Evolutionary conservation across 1,284 basidiomycete species (phyloP).

Genomic region (Wolfiporia cocos): DNA sequence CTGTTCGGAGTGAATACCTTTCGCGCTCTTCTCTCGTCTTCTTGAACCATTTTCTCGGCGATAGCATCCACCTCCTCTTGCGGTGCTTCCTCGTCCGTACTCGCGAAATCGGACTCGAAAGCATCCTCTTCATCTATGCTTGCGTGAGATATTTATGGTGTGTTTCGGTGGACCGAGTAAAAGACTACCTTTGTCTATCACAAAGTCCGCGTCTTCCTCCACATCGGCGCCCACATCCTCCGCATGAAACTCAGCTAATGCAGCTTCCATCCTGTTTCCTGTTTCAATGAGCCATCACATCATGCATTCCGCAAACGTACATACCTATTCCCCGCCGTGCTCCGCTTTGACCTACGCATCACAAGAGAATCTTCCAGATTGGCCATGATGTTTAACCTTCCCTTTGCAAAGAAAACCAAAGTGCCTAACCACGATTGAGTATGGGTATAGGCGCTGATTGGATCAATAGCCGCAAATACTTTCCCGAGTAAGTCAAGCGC

Average conservation of each 20-base stretch:
- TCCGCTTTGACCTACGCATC: conserved; percentile 53
- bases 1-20: conserved; percentile 35
- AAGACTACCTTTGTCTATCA: conserved; percentile 47
- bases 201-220: conserved; percentile 70
- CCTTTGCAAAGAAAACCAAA: not conserved
- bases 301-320: not conserved
- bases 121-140: conserved; percentile 67
- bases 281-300: not conserved
- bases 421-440: not conserved
- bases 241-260: conserved; percentile 61
- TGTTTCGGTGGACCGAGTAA: not conserved
- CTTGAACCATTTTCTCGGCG: conserved; percentile 47
- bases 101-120: conserved; percentile 77
- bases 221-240: conserved; percentile 51
- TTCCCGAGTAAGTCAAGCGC: not conserved
- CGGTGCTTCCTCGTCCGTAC: conserved; percentile 68
- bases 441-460: not conserved
- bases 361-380: conserved; percentile 45
- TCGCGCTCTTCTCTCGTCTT: conserved; percentile 55
- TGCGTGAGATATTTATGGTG: not conserved
- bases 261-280: conserved; percentile 59
- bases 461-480: not conserved
- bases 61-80: conserved; percentile 42
- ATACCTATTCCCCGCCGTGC: conserved; percentile 71
- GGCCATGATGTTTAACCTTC: conserved; percentile 15